Evolutionary conservation across 2,329 filamentous ascomycete species (phyloP).

Genomic region (Penicillium fuscoglaucum): DNA sequence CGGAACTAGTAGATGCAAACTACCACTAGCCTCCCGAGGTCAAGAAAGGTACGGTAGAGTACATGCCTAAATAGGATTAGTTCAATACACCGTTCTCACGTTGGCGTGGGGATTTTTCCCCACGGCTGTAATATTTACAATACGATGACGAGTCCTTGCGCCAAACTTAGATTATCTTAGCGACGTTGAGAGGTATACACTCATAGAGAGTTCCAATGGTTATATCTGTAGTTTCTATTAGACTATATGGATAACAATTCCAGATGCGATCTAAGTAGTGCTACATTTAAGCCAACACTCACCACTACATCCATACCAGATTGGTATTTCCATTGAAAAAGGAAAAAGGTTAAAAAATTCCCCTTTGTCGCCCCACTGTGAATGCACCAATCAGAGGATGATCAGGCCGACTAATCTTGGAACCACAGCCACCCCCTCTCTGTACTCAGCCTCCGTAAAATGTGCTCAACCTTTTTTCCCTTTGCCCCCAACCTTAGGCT

Average conservation of each 20-base stretch:
- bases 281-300: neutral
- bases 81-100: neutral
- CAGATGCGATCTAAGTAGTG: neutral
- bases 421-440: slow-evolving; percentile 6
- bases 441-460: slow-evolving; percentile 9
- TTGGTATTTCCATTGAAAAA: neutral
- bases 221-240: no score
- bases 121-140: slow-evolving; percentile 1
- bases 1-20: neutral
- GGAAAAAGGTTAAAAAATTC: neutral
- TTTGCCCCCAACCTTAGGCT: neutral
- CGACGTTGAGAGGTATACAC: neutral
- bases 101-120: slow-evolving; percentile 9
- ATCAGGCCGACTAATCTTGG: neutral
- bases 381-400: neutral
- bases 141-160: slow-evolving; percentile 12
- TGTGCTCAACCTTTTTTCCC: neutral
- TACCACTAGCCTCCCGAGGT: slow-evolving; percentile 4
- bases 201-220: neutral
- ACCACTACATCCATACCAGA: neutral
- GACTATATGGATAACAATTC: neutral
- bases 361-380: neutral
- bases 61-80: neutral
- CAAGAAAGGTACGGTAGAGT: neutral
- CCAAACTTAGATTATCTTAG: slow-evolving; percentile 1